Base-by-base conservation (phyloP, 2,329 filamentous ascomycete genomes). In the Microcyclosporella mali region DNA sequence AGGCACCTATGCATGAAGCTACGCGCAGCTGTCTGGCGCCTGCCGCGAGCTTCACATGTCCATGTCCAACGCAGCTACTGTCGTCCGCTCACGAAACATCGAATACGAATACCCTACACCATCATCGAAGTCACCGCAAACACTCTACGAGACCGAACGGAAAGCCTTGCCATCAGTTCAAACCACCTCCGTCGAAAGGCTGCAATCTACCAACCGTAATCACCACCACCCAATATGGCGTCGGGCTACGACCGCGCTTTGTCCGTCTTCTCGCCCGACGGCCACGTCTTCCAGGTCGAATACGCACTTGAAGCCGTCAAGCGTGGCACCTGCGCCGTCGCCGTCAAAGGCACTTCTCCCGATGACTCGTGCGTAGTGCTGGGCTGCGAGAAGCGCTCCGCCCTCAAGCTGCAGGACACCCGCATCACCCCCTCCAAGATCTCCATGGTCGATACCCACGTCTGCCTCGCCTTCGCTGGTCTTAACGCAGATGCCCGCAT, bases 271-370 rank as follows among this genome's bases (percentile, higher is more conserved):
- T 97, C 90, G 79, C 92, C 92, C 63, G 92, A 98, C 72, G 92
- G 92, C 70, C 92, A 98, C 75, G 92, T 98, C 62, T 98, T 98
- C 74, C 92, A 98, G 72, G 92, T 98, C 63, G 92, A 98, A 78
- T 98, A 98, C 79, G 92, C 92, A 43, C 85, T 94, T 57, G 92
- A 98, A 73, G 92, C 92, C 56, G 92, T 98, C 57, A 98, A 98
- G 78, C 75, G 92, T 88, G 92, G 90, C 92, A 98, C 92, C 61
- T 98, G 92, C 72, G 92, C 94, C 37, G 92, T 98, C 41, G 92
- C 89, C 57, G 90, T 98, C 56, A 98, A 98, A 74, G 92, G 92
- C 60, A 77, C 79, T 59, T 86, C 94, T 66, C 52, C 45, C 37
- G 50, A 51, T 18, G 49, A 51, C 7, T 43, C 46, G 19, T 85